These are phyloP conservation scores for Linderina pennispora DNA, from an alignment of 192 early-diverging fungal genomes.

Conservation along the genomic window DNA sequence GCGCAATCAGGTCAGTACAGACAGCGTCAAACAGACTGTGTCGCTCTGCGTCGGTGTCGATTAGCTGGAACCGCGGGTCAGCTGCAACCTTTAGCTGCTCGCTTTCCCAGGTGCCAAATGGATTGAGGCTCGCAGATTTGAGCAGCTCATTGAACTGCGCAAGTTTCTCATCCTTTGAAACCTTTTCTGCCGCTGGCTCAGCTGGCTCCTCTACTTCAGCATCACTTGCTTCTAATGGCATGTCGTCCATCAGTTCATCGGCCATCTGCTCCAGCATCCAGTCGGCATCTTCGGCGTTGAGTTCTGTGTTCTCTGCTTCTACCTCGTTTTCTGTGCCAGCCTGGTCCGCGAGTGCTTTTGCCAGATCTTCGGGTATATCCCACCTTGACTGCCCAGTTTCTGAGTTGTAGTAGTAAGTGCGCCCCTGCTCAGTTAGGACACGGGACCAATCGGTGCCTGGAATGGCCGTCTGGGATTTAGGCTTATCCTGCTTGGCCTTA, in stretches of 20 bases:
- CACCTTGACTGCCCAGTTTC: slow-evolving; percentile 12
- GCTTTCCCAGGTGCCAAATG: slow-evolving; percentile 33
- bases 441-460: slow-evolving; percentile 4
- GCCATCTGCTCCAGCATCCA: slow-evolving; percentile 46
- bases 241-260: background rate
- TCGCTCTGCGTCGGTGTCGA: slow-evolving; percentile 9
- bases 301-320: slow-evolving; percentile 15
- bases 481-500: slow-evolving; percentile 19
- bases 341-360: too few species aligned
- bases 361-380: slow-evolving; percentile 14
- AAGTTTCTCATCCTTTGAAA: slow-evolving; percentile 8
- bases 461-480: background rate
- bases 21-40: slow-evolving; percentile 27
- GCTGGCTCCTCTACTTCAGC: slow-evolving; percentile 1
- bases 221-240: background rate
- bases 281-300: slow-evolving; percentile 37
- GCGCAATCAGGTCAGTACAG: slow-evolving; percentile 8
- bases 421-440: slow-evolving; percentile 27
- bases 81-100: background rate
- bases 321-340: background rate
- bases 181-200: background rate
- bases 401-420: slow-evolving; percentile 27
- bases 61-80: slow-evolving; percentile 9
- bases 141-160: slow-evolving; percentile 30
- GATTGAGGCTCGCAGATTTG: slow-evolving; percentile 8